Percentiles rank a stretch among this genome's conserved stretches.
Evolutionary conservation across 1,284 basidiomycete genomes (phyloP).

Genomic region (Uromyces viciae-fabae): DNA sequence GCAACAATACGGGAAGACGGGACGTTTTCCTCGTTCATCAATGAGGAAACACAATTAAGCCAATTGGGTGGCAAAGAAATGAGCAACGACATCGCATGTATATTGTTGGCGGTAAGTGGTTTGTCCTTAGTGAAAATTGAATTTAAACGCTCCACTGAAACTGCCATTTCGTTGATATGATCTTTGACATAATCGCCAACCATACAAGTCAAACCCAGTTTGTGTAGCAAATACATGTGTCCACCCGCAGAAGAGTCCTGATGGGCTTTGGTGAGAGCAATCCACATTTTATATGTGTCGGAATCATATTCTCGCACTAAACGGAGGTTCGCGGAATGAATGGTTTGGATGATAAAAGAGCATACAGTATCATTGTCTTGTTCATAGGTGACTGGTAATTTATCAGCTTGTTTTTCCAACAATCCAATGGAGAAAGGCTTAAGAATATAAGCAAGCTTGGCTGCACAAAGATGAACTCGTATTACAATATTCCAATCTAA

Average conservation of each 20-base stretch:
- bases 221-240: neutral
- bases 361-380: constrained; percentile 6
- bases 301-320: neutral
- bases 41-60: neutral
- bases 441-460: too few species aligned
- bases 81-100: neutral
- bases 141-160: neutral
- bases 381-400: neutral
- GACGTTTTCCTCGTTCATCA: neutral
- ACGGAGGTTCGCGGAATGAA: neutral
- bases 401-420: too few species aligned
- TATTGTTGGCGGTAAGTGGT: neutral
- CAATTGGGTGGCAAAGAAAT: neutral
- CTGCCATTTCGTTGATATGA: neutral
- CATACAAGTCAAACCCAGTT: neutral
- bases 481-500: too few species aligned
- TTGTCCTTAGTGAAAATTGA: neutral
- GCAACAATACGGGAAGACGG: neutral
- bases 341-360: neutral
- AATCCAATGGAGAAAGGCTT: too few species aligned
- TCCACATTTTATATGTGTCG: neutral
- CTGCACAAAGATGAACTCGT: too few species aligned
- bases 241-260: neutral
- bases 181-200: neutral
- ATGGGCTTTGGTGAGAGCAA: neutral